These are phyloP conservation scores for Saccharomycopsis schoenii DNA, from an alignment of 805 yeast species.

Conservation along the genomic window DNA sequence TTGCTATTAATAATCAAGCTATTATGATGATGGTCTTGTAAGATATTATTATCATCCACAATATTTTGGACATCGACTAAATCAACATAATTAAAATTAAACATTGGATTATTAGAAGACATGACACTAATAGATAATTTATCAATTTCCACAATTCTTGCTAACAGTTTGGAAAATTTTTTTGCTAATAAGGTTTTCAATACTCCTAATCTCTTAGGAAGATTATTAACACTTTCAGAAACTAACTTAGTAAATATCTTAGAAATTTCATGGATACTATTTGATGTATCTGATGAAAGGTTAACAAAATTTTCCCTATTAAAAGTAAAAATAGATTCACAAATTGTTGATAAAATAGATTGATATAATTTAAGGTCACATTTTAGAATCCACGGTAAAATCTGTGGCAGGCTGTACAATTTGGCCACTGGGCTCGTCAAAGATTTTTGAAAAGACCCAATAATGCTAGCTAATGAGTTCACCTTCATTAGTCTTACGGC, in stretches of 20 bases:
- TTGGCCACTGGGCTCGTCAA: constrained; percentile 56
- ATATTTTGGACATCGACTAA: not conserved
- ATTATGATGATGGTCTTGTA: not conserved
- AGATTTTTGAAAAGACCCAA: constrained; percentile 42
- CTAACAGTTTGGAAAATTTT: constrained; percentile 41
- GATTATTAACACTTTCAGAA: constrained; percentile 29
- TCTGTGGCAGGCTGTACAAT: constrained; percentile 39
- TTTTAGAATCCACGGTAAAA: constrained; percentile 52
- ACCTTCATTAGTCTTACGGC: constrained; percentile 58
- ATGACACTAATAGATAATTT: not conserved
- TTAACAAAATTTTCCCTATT: not conserved
- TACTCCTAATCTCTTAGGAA: constrained; percentile 42
- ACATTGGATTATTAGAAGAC: not conserved
- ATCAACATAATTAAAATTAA: not conserved
- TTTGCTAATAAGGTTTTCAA: constrained; percentile 46
- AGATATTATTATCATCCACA: not conserved
- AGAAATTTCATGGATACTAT: constrained; percentile 39
- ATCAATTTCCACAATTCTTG: constrained; percentile 40
- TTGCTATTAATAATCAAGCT: not conserved
- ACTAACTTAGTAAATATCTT: constrained; percentile 38
- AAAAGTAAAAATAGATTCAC: constrained; percentile 33
- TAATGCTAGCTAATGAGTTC: constrained; percentile 44
- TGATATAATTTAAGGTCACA: constrained; percentile 60
- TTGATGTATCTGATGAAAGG: constrained; percentile 27
- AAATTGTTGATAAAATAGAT: constrained; percentile 48